Evolutionary conservation across 306 rosid genomes (phyloP).

Genomic region (Dicorynia guianensis): DNA sequence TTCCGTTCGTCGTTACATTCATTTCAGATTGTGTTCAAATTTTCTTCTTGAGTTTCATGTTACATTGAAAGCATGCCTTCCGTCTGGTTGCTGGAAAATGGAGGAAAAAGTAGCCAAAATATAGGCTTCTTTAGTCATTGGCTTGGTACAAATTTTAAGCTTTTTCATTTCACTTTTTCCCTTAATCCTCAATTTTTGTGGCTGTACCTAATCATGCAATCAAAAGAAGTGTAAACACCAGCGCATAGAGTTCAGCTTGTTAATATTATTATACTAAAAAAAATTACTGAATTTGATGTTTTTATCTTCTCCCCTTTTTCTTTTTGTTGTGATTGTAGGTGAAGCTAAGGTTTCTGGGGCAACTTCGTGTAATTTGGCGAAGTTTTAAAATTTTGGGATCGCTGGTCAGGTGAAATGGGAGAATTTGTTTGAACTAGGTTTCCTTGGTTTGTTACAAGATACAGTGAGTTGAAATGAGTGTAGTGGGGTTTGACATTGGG

Average conservation of each 20-base stretch:
- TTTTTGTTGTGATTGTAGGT: constrained; percentile 37
- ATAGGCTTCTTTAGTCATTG: constrained; percentile 20
- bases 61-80: constrained; percentile 16
- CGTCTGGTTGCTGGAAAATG: constrained; percentile 8
- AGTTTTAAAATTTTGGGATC: constrained; percentile 21
- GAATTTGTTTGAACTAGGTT: constrained; percentile 33
- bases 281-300: constrained; percentile 29
- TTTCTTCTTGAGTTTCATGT: constrained; percentile 23
- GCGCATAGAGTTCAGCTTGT: constrained; percentile 7
- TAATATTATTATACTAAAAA: background rate
- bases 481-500: constrained; percentile 95
- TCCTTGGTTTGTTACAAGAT: constrained; percentile 18
- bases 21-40: background rate
- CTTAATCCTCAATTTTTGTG: background rate
- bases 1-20: constrained; percentile 16
- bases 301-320: constrained; percentile 5
- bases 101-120: background rate
- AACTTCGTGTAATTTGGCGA: constrained; percentile 28
- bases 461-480: constrained; percentile 65
- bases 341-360: constrained; percentile 42
- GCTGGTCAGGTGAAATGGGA: constrained; percentile 34
- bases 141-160: constrained; percentile 2
- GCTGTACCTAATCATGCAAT: constrained; percentile 13
- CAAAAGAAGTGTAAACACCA: constrained; percentile 3
- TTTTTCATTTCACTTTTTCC: background rate